Evolutionary conservation across 768 basidiomycete species (phyloP), one percentile per base, ranked within the genome.

Genomic region (Trametes villosa): DNA sequence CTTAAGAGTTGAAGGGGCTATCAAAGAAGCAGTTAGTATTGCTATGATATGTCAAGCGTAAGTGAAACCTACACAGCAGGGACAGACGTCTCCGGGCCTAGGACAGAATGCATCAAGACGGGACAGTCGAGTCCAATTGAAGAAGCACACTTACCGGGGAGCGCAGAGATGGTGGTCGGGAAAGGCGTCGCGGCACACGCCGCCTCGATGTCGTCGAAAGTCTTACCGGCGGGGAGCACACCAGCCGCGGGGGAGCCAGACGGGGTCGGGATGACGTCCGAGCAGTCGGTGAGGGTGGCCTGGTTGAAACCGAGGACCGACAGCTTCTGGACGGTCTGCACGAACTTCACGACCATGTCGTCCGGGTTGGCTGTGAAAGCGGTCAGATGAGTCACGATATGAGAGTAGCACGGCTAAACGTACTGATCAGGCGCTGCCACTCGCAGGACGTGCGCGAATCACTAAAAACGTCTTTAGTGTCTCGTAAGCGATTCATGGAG

Each of bases 381-480:
- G 9, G 27, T 53, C 36, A 38, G n/a, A 17, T 30, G 12, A 20
- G 18, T 12, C 49, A 27, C 17, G 6, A 24, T 29, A 18, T 18
- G 4, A 54, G 27, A 20, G 13, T 29, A 9, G 36, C 12, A 45
- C 18, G 7, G 33, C 6, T 4, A 27, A 3, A 49, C 56, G 22
- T 47, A 57, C 56, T 38, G 40, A 57, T 40, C 33, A 57, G 36
- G 22, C 15, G 22, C 48, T 57, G 56, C 56, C 56, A 57, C 41
- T 57, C 56, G 47, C 56, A 57, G 12, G 56, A 30, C 12, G 56
- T 57, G 29, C 34, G 22, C 11, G 46, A 40, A 26, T 57, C 46
- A 41, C 56, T 55, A 34, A 6, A 24, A 18, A 22, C 13, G 4
- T 24, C 18, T n/a, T 47, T 13, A 48, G 38, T 26, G 27, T 26